Conservation (phyloP, 192 early-diverging fungal genomes). For the Entomortierella beljakovae region DNA sequence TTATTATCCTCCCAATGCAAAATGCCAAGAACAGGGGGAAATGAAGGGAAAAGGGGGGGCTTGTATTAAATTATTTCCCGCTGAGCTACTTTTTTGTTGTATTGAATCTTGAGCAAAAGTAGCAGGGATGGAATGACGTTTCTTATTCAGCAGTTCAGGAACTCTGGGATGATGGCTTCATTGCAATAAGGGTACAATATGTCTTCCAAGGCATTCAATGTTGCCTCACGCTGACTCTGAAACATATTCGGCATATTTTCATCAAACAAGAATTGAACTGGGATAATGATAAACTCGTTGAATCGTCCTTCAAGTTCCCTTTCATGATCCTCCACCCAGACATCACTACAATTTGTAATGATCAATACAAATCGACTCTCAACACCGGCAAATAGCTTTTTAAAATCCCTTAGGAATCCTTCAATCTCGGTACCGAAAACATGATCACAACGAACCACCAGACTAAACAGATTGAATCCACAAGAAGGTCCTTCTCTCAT, state of each 20-base stretch:
- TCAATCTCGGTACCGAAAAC: not conserved
- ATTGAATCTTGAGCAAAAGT: too few species aligned
- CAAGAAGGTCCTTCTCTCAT: not conserved
- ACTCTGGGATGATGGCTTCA: not conserved
- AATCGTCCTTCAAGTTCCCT: not conserved
- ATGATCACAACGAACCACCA: not conserved
- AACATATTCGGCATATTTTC: not conserved
- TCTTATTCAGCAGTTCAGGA: too few species aligned
- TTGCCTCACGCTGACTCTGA: not conserved
- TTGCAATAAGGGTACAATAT: not conserved
- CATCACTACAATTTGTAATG: not conserved
- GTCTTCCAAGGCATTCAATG: not conserved
- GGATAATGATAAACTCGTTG: not conserved
- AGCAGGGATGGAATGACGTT: too few species aligned
- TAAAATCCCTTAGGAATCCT: not conserved
- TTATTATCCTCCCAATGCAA: too few species aligned
- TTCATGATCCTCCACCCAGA: not conserved
- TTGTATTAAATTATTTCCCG: too few species aligned
- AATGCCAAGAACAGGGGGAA: too few species aligned
- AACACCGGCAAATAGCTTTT: not conserved
- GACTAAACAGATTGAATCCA: not conserved
- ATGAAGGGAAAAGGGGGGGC: too few species aligned
- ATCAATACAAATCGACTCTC: not conserved
- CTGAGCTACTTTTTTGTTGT: too few species aligned
- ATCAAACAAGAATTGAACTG: not conserved